Evolutionary conservation across 2,329 filamentous ascomycete species (phyloP), one percentile per base, ranked within the genome.

Genomic region (Ophiostoma triangulosporum): DNA sequence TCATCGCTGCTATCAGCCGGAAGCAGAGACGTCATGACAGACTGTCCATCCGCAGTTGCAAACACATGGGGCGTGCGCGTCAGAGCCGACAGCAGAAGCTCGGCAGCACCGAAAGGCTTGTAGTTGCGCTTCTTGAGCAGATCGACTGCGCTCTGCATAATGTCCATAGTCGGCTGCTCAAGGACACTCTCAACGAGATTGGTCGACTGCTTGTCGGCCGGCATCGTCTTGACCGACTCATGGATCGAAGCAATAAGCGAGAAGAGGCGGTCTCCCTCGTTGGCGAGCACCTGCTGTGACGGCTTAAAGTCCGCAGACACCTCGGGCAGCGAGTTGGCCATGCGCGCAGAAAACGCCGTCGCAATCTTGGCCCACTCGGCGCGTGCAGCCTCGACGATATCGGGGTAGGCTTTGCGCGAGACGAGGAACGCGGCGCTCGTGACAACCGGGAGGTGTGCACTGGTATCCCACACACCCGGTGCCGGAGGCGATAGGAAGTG

Each of bases 241-340:
- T 73, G 65, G 4, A 80, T 66, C 20, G 70, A 67, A 1, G 72
- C 72, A 0, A 71, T 72, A 9, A 88, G 66, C 1, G 75, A 68
- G 56, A 86, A 83, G 69, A 88, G 88, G 0, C 86, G 81, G 46
- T 74, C 71, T 0, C 83, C 82, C 60, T 85, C 77, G 6, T 81
- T 73, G 9, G 79, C 77, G 26, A 95, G 74, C 38, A 73, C 71
- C 50, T 79, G 74, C 64, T 95, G 88, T 0, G 88, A 94, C 40
- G 74, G 73, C 26, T 78, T 74, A 60, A 86, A 86, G 17, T 88
- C 85, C 57, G 84, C 84, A 0, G 88, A 89, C 54, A 91, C 81
- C 63, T 91, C 88, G 1, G 90, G 88, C 5, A 87, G 75, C 0
- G 88, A 94, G 6, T 79, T 78, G 52, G 81, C 82, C 54, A 95